Evolutionary conservation across 176 grass and related monocot genomes (phyloP).

Genomic region (Bolboschoenus planiculmis): DNA sequence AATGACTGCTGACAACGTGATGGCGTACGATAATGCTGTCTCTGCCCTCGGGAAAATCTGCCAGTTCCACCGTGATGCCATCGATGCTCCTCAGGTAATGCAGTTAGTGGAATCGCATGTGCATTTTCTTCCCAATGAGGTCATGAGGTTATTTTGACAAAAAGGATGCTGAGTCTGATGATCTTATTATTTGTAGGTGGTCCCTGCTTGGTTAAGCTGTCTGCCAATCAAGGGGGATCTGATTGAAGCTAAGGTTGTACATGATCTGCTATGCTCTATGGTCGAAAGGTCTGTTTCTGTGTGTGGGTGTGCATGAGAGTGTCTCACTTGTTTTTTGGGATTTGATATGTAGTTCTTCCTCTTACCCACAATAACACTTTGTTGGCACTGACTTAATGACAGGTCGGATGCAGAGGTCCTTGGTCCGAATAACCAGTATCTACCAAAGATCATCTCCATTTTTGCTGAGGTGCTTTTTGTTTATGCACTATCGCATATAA

Average conservation of each 20-base stretch:
- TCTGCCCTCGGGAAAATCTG: constrained; percentile 96
- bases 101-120: not conserved
- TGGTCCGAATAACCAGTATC: constrained; percentile 70
- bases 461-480: constrained; percentile 69
- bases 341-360: not conserved
- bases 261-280: constrained; percentile 89
- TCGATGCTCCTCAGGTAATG: constrained; percentile 80
- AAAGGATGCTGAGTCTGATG: constrained; percentile 12
- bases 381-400: constrained; percentile 13
- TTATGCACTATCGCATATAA: not conserved
- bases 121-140: not conserved
- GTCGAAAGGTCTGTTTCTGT: constrained; percentile 59
- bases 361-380: constrained; percentile 10
- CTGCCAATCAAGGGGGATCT: constrained; percentile 95
- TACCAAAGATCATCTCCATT: constrained; percentile 70
- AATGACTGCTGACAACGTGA: constrained; percentile 60
- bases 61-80: constrained; percentile 65
- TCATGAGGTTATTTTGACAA: not conserved
- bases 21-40: constrained; percentile 98
- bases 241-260: constrained; percentile 97
- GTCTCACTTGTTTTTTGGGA: not conserved
- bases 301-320: not conserved
- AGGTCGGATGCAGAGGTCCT: constrained; percentile 77
- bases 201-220: constrained; percentile 83
- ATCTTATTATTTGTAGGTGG: constrained; percentile 39